Base-by-base conservation (phyloP, 768 basidiomycete genomes). In the Suillus clintonianus region DNA sequence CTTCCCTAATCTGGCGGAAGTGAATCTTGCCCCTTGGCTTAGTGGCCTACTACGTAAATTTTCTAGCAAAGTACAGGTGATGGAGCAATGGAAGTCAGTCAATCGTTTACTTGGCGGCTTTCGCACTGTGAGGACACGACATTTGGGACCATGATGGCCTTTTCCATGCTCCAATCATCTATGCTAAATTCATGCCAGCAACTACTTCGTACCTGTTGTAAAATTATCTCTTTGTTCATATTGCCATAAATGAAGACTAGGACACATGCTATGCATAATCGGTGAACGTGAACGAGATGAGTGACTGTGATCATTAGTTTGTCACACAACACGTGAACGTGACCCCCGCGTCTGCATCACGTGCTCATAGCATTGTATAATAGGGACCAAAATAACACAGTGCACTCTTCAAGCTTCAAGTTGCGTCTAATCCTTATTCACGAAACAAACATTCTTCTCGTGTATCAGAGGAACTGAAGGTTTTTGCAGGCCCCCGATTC, bases 21-120 rank as follows among this genome's bases (percentile, higher is more conserved):
- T 73, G 4, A 72, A 73, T 56, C 6, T 73, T 27, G 62, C 55
- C 27, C 62, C 61, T 4, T 75, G 72, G 74, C 66, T 65, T 24
- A 62, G 55, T 43, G 72, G 63, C 8, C 72, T 68, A 1, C 19
- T 75, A 37, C 55, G 59, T 2, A 60, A 47, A 3, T 60, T 75
- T 22, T 53, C 59, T 0, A 19, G 57, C 41, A 17, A 37, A 15
- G 15, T 1, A 17, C 4, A 13, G 15, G 24, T 0, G 37, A 39
- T 39, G 9, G 24, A 27, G 9, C 24, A 11, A 41, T 57, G 37
- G 56, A 57, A 11, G 17, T 27, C 10, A 11, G 37, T 39, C 17
- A 41, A 41, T 41, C 24, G 24, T 10, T 27, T 27, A 19, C 37
- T 57, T 30, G 17, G 11, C 17, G 15, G 37, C 1, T 39, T 57